Evolutionary conservation across 2,329 filamentous ascomycete genomes (phyloP).

Genomic region (Cladophialophora chaetospira): DNA sequence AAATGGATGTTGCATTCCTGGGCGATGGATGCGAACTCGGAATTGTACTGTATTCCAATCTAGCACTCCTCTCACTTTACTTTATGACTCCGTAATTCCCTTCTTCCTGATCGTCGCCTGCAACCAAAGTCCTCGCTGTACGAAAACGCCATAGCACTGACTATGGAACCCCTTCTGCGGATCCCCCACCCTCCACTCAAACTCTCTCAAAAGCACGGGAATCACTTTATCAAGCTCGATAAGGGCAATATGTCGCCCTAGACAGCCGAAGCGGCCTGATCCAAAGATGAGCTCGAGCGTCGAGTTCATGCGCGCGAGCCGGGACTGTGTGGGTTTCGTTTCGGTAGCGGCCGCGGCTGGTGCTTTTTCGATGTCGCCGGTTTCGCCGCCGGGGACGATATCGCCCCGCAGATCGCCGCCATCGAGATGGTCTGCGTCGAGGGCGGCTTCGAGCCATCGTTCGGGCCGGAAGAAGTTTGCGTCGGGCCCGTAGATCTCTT

Average conservation of each 20-base stretch:
- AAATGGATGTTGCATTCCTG: no score
- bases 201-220: slow-evolving; percentile 14
- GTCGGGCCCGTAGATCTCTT: slow-evolving; percentile 51
- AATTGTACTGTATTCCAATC: no score
- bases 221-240: slow-evolving; percentile 20
- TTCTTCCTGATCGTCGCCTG: no score
- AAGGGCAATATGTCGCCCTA: slow-evolving; percentile 20
- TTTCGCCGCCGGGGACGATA: no score
- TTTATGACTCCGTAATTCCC: no score
- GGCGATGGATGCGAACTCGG: no score
- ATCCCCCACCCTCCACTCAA: slow-evolving; percentile 15
- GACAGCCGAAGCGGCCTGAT: slow-evolving; percentile 9
- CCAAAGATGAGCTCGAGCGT: slow-evolving; percentile 19
- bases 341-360: no score
- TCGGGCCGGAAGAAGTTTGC: slow-evolving; percentile 39
- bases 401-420: no score
- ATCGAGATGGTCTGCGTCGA: no score
- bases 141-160: neutral
- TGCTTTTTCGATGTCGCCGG: no score
- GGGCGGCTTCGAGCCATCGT: slow-evolving; percentile 33
- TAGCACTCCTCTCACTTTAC: no score
- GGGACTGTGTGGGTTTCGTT: slow-evolving; percentile 19
- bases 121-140: no score
- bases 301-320: neutral
- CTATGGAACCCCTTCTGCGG: neutral